A percentile compares a stretch with the other conserved stretches of the same genome.
Conservation (phyloP, 1,284 basidiomycete genomes). For the Ganoderma boninense region DNA sequence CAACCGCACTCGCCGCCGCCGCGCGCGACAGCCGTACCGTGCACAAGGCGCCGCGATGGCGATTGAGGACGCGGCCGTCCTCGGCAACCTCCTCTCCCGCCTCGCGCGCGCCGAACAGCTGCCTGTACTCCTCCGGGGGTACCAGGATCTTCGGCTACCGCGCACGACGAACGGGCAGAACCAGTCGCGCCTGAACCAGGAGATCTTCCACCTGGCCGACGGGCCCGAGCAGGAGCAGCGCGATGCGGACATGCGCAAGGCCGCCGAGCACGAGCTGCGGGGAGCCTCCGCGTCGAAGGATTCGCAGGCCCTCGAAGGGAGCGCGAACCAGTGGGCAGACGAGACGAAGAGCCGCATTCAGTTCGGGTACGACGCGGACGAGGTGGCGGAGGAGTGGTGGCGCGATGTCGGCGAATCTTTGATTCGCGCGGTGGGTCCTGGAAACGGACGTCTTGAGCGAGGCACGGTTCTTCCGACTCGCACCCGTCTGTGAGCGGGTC, state of each 20-base stretch:
- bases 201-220: constrained; percentile 62
- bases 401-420: constrained; percentile 36
- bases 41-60: constrained; percentile 73
- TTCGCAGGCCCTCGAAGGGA: constrained; percentile 40
- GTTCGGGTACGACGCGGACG: constrained; percentile 62
- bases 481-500: too few species aligned
- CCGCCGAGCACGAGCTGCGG: constrained; percentile 51
- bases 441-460: too few species aligned
- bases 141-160: constrained; percentile 55
- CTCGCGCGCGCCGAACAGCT: constrained; percentile 53
- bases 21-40: constrained; percentile 56
- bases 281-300: constrained; percentile 17
- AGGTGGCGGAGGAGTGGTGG: constrained; percentile 59
- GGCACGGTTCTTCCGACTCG: too few species aligned
- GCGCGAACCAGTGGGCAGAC: constrained; percentile 62
- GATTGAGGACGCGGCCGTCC: constrained; percentile 70
- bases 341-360: constrained; percentile 50
- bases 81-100: constrained; percentile 65
- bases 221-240: constrained; percentile 60
- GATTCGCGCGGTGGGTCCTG: too few species aligned
- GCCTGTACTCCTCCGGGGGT: constrained; percentile 55
- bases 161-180: constrained; percentile 58
- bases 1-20: too few species aligned
- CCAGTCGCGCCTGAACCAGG: constrained; percentile 57
- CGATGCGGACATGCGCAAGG: constrained; percentile 57